Base-by-base conservation (phyloP, 805 yeast genomes). In the Sugiyamaella marilandica region DNA sequence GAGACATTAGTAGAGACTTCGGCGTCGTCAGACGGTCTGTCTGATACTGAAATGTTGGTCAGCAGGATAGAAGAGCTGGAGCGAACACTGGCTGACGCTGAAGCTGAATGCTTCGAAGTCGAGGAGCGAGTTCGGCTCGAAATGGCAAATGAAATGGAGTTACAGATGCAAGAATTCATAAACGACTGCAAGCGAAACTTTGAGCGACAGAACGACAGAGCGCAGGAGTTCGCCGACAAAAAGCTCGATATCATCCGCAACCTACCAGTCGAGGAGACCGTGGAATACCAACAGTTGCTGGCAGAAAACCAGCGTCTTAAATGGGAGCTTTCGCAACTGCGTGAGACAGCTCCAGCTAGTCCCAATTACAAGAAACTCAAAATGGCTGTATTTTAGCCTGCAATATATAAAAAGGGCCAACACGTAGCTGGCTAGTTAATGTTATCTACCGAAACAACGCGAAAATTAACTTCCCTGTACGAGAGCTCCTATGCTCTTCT, bases 61-160 rank as follows among this genome's bases (percentile, higher is more conserved):
- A 54, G 52, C 2, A 62, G 65, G 24, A 52, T 55, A 16, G 62
- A 59, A 35, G 51, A 64, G 16, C 41, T 63, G 37, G 54, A 50
- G 35, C 21, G 36, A 8, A 59, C 48, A 19, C 26, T 50, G 21
- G 39, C 18, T 2, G 29, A 16, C 2, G 41, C 61, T 8, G 44
- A 49, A n/a, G 52, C 52, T 11, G 37, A 58, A 33, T 50, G 58
- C 26, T 18, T 57, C 31, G 34, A 34, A 11, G 35, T 62, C 5
- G 67, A 64, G 53, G 47, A 47, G 52, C 51, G 57, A 29, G 53
- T 57, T n/a, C 52, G 69, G n/a, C 39, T 59, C 54, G 56, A 62
- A 37, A 41, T 71, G 60, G 56, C 66, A 55, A 53, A 68, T 59
- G 53, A 53, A 32, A 53, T 58, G 67, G 63, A 71, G 55, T 19